Base-by-base conservation (phyloP, 495 filamentous ascomycete species). In the Tuber aestivum region DNA sequence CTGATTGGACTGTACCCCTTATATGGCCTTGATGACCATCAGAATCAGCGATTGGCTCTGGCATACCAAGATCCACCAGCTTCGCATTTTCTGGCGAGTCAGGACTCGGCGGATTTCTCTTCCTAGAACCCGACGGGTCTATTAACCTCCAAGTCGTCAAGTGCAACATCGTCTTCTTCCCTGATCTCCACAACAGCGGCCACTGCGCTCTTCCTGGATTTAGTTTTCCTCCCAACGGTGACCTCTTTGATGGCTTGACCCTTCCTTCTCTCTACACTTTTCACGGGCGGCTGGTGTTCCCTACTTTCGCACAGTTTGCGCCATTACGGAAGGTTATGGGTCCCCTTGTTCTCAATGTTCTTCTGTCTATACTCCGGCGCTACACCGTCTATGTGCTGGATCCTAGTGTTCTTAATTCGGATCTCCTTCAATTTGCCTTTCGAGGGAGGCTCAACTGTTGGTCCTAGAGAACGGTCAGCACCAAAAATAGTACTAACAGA, bases 291-390 rank as follows among this genome's bases (percentile, higher is more conserved):
- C 81, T 99, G 95, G 81, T 99, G 94, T 76, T 97, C 93, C 82
- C 92, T 92, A 84, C 97, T 93, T 71, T 97, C 92, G 80, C 93
- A 96, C 45, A 98, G 86, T 61, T 90, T 89, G 77, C 93, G 92
- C 95, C 95, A 99, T 84, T 98, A 93, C 1, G 95, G 95, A 12
- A 99, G 87, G 82, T 97, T 99, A 85, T 98, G 98, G 38, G 93
- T 93, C 83, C 96, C 88, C 84, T 96, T 93, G 84, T 96, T 94
- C 82, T 97, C 91, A 44, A 98, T 93, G 81, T 99, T 99, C 81
- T 93, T 92, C 80, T 98, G 96, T 40, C 94, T 94, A 82, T 97
- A 99, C 44, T 91, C 95, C 41, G 95, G 96, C 80, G 94, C 92
- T 71, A 90, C 92, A 16, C 95, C 96, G 86, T 94, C 93, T 82